Percentiles rank a stretch among this genome's conserved stretches.
Evolutionary conservation across 495 filamentous ascomycete species (phyloP).

Genomic region (Xylaria longipes): DNA sequence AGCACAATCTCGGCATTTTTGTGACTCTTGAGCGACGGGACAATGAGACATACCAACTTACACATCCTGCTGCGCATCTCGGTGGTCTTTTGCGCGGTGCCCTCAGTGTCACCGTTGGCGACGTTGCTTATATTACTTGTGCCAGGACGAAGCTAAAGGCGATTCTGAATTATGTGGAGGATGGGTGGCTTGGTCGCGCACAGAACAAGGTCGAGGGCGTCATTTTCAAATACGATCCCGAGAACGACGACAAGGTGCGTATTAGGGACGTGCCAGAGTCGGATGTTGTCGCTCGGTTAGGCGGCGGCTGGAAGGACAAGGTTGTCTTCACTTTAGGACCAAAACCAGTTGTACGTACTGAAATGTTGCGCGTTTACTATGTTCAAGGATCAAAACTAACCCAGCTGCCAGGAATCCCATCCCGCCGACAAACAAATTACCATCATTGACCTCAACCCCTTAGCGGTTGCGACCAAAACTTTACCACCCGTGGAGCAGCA

Average conservation of each 20-base stretch:
- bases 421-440: slow-evolving; percentile 67
- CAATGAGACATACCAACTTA: slow-evolving; percentile 92
- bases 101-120: slow-evolving; percentile 84
- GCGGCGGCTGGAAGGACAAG: slow-evolving; percentile 78
- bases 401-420: slow-evolving; percentile 42
- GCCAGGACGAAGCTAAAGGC: slow-evolving; percentile 85
- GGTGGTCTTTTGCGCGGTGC: slow-evolving; percentile 85
- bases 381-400: slow-evolving; percentile 16
- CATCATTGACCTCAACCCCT: slow-evolving; percentile 83
- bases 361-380: neutral
- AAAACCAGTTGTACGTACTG: slow-evolving; percentile 55
- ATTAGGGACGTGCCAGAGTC: slow-evolving; percentile 86
- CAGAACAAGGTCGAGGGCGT: slow-evolving; percentile 93
- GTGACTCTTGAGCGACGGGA: slow-evolving; percentile 80
- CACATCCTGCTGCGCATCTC: slow-evolving; percentile 90
- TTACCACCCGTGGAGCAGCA: slow-evolving; percentile 78
- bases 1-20: slow-evolving; percentile 95
- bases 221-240: slow-evolving; percentile 84
- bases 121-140: slow-evolving; percentile 86
- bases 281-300: slow-evolving; percentile 82
- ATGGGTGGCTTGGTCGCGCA: slow-evolving; percentile 90
- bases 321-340: slow-evolving; percentile 59
- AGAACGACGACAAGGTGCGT: slow-evolving; percentile 74
- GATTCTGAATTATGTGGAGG: slow-evolving; percentile 90
- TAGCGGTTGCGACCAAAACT: slow-evolving; percentile 76